Evolutionary conservation across 2,329 filamentous ascomycete species (phyloP), one percentile per base, ranked within the genome.

Genomic region (Aspergillus aculeatinus): DNA sequence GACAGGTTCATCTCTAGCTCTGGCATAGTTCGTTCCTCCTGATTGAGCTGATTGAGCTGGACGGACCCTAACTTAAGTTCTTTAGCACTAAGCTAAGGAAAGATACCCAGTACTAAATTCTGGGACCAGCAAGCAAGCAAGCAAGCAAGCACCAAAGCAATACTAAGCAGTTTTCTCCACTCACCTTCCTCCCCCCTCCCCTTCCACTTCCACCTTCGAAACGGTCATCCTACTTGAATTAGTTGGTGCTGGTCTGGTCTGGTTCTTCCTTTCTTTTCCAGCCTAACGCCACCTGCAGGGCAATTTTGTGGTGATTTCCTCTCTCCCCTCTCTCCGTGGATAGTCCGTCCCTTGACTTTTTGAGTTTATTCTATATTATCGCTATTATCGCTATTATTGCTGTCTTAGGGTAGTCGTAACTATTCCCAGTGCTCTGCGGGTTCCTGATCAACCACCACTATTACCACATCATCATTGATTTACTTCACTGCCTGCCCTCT

Each of bases 131-230:
- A n/a, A 19, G 12, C 16, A n/a, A n/a, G 14, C 12, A 42, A 42
- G 35, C 6, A 16, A 44, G 39, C 53, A 55, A 52, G 50, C 29
- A 61, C 42, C 57, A 57, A 52, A 61, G 57, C 33, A 57, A 62
- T 57, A 60, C 57, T 60, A 57, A 57, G 49, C 57, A 60, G 27
- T 55, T 48, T 60, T 57, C 60, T 62, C 60, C 57, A 60, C 60
- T 54, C 31, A 54, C 31, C 10, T 39, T 23, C 12, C 29, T 16
- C 48, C 47, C 23, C 33, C 57, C 48, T 51, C 49, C 48, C 48
- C 29, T 39, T 16, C 51, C 27, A 11, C 35, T 23, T 48, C 51
- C 42, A 23, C 48, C 51, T 27, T 19, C 42, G 29, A 25, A 35
- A 25, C 29, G 39, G 31, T n/a, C 21, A 33, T 25, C 19, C 16